Evolutionary conservation across 1,139 yeast genomes (phyloP), one percentile per base, ranked within the genome.

Genomic region (Candida dubliniensis): DNA sequence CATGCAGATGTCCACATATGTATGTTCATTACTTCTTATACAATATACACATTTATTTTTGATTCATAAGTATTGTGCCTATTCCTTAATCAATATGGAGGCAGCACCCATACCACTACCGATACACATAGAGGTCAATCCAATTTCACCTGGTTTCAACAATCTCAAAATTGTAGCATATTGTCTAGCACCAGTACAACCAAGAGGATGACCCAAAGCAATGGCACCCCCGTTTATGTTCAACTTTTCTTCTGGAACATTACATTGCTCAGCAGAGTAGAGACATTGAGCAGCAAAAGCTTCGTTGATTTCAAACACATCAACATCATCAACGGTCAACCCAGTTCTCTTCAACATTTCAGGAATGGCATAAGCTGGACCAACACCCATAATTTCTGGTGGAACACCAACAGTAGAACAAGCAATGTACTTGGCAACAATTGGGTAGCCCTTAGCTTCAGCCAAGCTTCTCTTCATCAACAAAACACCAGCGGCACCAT

Each of bases 91-190:
- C 58, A 90, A 76, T 44, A 90, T 72, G 26, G 95, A 86, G 44
- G 98, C 98, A 43, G 97, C 97, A 57, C 98, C 98, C 96, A 90
- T 91, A 60, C 98, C 98, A 36, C 96, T 89, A 62, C 98, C 98
- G 56, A 91, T 84, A 74, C 98, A 91, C 98, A 91, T 91, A 52
- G 95, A 86, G 26, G 95, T 87, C 48, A 91, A 83, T 56, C 97
- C 97, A 52, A 89, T 71, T 71, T 89, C 83, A 59, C 95, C 95
- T 39, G 78, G 69, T 66, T 84, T 72, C 60, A 91, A 77, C 68
- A 89, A 91, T 60, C 93, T 78, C 60, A 91, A 67, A 49, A 91
- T 71, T 7, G 98, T 91, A 40, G 97, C 91, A 47, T 88, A 77
- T 71, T 90, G 97, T 69, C 98, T 84, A 15, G 96, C 91, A 61